Percentiles rank a stretch among this genome's conserved stretches.
Evolutionary conservation across 345 rosid species (phyloP).

Genomic region (Heritiera littoralis): DNA sequence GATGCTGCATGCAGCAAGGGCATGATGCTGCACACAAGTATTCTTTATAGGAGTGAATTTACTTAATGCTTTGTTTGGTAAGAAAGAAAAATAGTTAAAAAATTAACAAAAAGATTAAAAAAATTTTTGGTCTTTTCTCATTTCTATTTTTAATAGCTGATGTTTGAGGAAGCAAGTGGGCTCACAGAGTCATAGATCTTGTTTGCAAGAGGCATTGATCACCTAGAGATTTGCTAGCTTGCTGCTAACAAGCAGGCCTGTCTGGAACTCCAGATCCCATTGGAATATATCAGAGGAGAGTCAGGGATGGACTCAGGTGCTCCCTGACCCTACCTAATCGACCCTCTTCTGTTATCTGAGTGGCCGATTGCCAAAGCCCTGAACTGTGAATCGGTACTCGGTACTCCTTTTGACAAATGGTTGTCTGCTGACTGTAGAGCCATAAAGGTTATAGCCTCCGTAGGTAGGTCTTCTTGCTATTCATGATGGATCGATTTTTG

Average conservation of each 20-base stretch:
- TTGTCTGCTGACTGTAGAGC: background rate
- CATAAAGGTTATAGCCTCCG: background rate
- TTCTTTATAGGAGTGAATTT: too few relatives aligned
- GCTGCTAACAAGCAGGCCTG: background rate
- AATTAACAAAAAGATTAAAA: too few relatives aligned
- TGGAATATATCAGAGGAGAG: background rate
- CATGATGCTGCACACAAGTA: too few relatives aligned
- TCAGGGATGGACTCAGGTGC: background rate
- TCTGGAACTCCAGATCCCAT: background rate
- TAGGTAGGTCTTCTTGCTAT: background rate
- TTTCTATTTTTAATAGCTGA: too few relatives aligned
- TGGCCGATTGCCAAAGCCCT: background rate
- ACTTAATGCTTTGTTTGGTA: too few relatives aligned
- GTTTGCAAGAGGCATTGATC: background rate
- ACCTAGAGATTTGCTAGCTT: background rate
- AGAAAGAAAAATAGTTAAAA: too few relatives aligned
- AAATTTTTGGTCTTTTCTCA: too few relatives aligned
- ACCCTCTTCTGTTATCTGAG: background rate
- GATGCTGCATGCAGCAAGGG: too few relatives aligned
- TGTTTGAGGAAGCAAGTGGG: background rate
- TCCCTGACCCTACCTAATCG: background rate
- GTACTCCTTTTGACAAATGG: background rate
- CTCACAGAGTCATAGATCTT: background rate
- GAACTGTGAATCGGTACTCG: too few relatives aligned
- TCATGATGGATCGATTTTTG: background rate